Evolutionary conservation across 345 rosid genomes (phyloP).

Genomic region (Anacardium occidentale): DNA sequence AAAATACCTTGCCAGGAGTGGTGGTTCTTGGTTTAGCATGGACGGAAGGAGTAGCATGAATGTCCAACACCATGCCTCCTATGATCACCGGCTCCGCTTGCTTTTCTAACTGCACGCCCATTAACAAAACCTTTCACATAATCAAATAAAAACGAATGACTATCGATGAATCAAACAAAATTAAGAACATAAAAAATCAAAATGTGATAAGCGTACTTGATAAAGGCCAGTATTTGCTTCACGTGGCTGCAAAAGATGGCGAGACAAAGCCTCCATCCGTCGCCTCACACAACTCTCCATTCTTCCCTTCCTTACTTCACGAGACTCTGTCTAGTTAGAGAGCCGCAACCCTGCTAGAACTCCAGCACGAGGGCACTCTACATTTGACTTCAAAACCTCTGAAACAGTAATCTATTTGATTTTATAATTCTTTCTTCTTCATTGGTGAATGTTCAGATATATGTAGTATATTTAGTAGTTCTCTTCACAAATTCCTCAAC

Average conservation of each 20-base stretch:
- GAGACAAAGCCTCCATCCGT: slow-evolving; percentile 22
- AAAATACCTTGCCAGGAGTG: slow-evolving; percentile 59
- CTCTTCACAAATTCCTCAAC: too few relatives aligned
- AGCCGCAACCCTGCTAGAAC: too few relatives aligned
- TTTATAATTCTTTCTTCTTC: too few relatives aligned
- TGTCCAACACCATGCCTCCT: slow-evolving; percentile 82
- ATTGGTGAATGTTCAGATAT: too few relatives aligned
- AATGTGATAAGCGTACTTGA: neutral
- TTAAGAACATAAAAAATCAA: neutral
- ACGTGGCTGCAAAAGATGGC: slow-evolving; percentile 13
- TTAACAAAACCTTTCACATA: slow-evolving; percentile 22
- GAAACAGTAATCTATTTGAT: too few relatives aligned
- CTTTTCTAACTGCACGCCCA: slow-evolving; percentile 19
- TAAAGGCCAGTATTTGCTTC: slow-evolving; percentile 13
- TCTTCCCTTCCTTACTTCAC: neutral
- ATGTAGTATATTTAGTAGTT: too few relatives aligned
- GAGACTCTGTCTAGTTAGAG: too few relatives aligned
- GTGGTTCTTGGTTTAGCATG: slow-evolving; percentile 64
- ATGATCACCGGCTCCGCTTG: slow-evolving; percentile 57
- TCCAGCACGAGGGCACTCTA: neutral
- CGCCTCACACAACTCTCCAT: slow-evolving; percentile 23
- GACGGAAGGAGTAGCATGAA: slow-evolving; percentile 62
- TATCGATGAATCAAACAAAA: neutral
- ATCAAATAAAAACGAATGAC: neutral
- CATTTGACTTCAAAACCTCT: too few relatives aligned